These are phyloP conservation scores for Colletotrichum tofieldiae DNA, from an alignment of 2,329 filamentous ascomycete genomes.

Conservation along the genomic window DNA sequence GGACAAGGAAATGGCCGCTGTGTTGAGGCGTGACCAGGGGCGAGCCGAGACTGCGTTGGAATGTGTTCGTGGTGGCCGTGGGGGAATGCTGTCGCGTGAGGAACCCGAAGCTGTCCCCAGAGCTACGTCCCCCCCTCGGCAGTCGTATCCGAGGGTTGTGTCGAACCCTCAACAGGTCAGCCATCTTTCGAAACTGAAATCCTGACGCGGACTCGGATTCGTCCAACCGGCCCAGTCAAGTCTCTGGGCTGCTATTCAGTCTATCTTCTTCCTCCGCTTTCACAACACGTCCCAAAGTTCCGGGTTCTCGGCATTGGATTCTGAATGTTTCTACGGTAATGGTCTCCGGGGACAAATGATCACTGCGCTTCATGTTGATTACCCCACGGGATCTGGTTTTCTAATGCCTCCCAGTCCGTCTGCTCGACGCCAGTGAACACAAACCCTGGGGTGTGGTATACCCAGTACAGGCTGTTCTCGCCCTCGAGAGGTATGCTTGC, in stretches of 20 bases:
- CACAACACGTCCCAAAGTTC: background rate
- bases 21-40: background rate
- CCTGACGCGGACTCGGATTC: background rate
- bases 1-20: background rate
- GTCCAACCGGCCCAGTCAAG: background rate
- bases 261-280: background rate
- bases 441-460: conserved; percentile 20
- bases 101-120: background rate
- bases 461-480: conserved; percentile 30
- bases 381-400: conserved; percentile 18
- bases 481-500: conserved; percentile 28
- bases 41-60: background rate
- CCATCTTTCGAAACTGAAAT: background rate
- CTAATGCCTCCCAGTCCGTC: conserved; percentile 34
- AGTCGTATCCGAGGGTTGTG: background rate
- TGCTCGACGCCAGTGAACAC: conserved; percentile 29
- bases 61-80: background rate
- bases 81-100: background rate
- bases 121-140: background rate
- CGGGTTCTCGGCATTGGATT: background rate
- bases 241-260: background rate
- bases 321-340: background rate
- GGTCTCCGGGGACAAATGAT: too few species aligned
- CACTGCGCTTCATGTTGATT: background rate
- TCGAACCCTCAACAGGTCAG: background rate